Evolutionary conservation across 345 rosid species (phyloP), one percentile per base, ranked within the genome.

Genomic region (Microthlaspi erraticum): DNA sequence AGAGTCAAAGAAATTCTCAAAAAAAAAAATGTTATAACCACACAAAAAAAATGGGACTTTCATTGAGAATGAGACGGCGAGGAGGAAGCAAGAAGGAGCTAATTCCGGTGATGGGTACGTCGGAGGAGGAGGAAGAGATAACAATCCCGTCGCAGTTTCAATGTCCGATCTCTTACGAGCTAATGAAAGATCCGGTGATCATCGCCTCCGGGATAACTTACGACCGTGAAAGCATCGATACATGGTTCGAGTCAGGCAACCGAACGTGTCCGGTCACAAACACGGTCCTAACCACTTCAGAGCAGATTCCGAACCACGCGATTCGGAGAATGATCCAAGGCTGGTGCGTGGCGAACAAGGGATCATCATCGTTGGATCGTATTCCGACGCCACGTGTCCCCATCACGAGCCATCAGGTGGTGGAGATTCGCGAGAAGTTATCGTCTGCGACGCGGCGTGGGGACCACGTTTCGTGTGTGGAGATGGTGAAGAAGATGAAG

Each of bases 121-220:
- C 54, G 2, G 84, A 78, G 3, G 72, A n/a, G n/a, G n/a, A 81
- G 39, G 91, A 84, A 49, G 93, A 88, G 68, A 68, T 90, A 9
- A 44, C 77, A 0, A 73, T 84, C 2, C 97, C 98, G 0, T 73
- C 70, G 51, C 86, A 88, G 66, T 90, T 90, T 79, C 81, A 84
- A 19, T 93, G 97, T 67, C 98, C 98, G 23, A 84, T 93, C 13
- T 88, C 97, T 1, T 73, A 88, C 2, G 98, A 93, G 11, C 39
- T 90, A 71, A 90, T 93, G 98, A 93, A 87, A 53, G 98, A 93
- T 63, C 98, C 98, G 11, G 93, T 93, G n/a, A 93, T 91, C 2
- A 62, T 93, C 20, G 84, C 87, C 0, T 82, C 95, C 0, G 97
- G 98, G 68, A 87, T 90, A 29, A 88, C 97, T 0, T 93, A 90